Evolutionary conservation across 495 filamentous ascomycete genomes (phyloP).

Genomic region (Melanomma pulvis-pyrius): DNA sequence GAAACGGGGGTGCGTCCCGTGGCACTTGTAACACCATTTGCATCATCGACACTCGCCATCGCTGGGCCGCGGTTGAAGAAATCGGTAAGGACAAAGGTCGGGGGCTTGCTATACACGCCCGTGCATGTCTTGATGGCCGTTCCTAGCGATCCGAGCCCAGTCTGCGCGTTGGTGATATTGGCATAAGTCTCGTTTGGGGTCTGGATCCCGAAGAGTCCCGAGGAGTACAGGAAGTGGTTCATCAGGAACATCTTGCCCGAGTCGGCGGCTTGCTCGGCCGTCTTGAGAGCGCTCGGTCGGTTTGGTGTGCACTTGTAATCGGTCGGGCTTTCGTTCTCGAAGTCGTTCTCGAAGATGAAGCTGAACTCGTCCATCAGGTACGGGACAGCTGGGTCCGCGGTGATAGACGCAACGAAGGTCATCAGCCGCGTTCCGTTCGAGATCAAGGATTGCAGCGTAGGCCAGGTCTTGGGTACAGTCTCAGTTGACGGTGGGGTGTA

Average conservation of each 20-base stretch:
- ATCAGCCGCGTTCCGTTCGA: conserved; percentile 43
- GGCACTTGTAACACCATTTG: conserved; percentile 41
- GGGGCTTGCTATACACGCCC: conserved; percentile 37
- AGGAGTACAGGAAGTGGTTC: conserved; percentile 47
- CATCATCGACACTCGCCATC: conserved; percentile 40
- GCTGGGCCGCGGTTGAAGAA: conserved; percentile 47
- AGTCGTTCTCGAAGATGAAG: conserved; percentile 48
- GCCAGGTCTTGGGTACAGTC: conserved; percentile 38
- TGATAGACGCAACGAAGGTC: conserved; percentile 43
- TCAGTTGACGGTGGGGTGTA: conserved; percentile 37
- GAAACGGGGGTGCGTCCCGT: conserved; percentile 32
- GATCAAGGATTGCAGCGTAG: conserved; percentile 44
- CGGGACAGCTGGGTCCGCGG: conserved; percentile 33
- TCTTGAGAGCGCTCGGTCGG: conserved; percentile 37
- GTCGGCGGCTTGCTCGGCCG: conserved; percentile 26
- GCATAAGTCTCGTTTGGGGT: conserved; percentile 37
- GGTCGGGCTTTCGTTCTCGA: conserved; percentile 38
- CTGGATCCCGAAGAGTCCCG: conserved; percentile 38
- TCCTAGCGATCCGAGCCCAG: conserved; percentile 39
- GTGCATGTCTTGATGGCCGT: conserved; percentile 32
- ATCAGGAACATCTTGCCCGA: conserved; percentile 44
- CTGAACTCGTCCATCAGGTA: conserved; percentile 49
- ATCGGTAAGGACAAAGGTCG: conserved; percentile 43
- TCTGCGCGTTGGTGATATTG: conserved; percentile 38
- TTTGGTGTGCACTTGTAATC: conserved; percentile 43